Conservation (phyloP, 352 stramenopile genomes). For the Pythium aristosporum region DNA sequence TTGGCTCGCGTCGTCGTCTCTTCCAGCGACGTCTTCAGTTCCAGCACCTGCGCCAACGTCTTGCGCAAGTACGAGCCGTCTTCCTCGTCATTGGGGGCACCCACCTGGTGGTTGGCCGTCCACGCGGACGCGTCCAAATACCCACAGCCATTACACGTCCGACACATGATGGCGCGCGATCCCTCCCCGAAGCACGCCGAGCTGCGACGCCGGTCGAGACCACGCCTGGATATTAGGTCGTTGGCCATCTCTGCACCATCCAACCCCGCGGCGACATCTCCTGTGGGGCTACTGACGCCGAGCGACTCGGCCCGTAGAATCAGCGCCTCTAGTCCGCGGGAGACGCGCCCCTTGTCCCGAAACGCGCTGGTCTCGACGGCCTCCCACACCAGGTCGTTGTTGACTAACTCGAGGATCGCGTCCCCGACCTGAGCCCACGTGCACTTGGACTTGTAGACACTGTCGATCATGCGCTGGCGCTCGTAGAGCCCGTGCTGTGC, state of each 20-base stretch:
- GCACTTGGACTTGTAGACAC: conserved; percentile 50
- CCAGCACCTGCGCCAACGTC: conserved; percentile 58
- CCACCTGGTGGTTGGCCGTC: conserved; percentile 1
- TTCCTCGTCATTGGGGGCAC: conserved; percentile 26
- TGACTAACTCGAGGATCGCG: conserved; percentile 54
- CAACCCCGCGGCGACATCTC: background rate
- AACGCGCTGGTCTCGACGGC: conserved; percentile 48
- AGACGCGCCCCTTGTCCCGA: conserved; percentile 37
- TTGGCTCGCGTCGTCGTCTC: conserved; percentile 32
- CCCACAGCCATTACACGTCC: conserved; percentile 48
- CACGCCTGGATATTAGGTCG: background rate
- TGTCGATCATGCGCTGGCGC: conserved; percentile 56
- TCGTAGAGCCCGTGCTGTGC: conserved; percentile 40
- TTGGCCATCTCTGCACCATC: background rate
- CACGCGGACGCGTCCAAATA: conserved; percentile 37
- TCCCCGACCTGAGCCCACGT: conserved; percentile 57
- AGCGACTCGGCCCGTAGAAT: conserved; percentile 35
- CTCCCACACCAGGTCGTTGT: conserved; percentile 63
- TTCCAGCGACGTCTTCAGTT: conserved; percentile 47
- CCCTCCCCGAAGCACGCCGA: conserved; percentile 23
- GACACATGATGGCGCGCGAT: conserved; percentile 45
- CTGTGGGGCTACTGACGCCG: background rate
- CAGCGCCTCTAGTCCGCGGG: conserved; percentile 48
- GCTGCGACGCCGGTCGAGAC: conserved; percentile 12
- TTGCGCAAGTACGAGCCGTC: conserved; percentile 58